Percentiles rank a stretch among this genome's conserved stretches.
phyloP scores from a whole-genome alignment of 441 rosid species.

The Euphorbia schlechtendalii region DNA sequence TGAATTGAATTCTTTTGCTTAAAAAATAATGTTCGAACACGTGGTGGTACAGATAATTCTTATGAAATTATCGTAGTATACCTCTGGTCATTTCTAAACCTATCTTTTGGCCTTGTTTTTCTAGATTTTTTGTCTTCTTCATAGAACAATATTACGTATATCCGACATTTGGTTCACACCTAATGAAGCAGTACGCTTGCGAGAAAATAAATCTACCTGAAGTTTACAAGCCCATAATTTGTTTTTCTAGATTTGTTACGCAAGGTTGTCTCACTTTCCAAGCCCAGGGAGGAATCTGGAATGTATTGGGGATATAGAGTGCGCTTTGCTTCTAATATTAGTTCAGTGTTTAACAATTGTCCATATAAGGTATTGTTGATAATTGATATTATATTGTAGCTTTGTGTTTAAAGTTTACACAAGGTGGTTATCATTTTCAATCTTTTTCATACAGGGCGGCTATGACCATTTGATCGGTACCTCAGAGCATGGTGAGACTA shows the following conservation, averaged over 20 bases:
- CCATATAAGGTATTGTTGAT: constrained; percentile 49
- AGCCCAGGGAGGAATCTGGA: constrained; percentile 77
- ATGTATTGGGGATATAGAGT: constrained; percentile 94
- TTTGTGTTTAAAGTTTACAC: constrained; percentile 7
- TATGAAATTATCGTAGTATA: background rate
- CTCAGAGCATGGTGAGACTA: constrained; percentile 78
- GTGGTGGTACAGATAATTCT: background rate
- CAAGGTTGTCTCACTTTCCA: constrained; percentile 57
- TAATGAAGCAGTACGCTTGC: constrained; percentile 4
- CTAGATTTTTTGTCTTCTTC: background rate
- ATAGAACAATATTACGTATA: background rate
- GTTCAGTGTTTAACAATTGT: constrained; percentile 58
- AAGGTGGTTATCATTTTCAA: constrained; percentile 17
- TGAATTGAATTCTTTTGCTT: no score
- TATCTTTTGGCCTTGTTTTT: background rate
- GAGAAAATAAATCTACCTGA: background rate
- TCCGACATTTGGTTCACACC: background rate
- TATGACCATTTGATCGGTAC: constrained; percentile 87
- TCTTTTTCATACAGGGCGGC: constrained; percentile 58
- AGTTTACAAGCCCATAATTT: constrained; percentile 19
- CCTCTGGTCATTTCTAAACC: background rate
- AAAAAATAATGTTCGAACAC: no score
- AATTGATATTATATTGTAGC: background rate
- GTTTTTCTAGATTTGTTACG: constrained; percentile 53
- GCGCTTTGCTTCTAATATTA: constrained; percentile 75